These are phyloP conservation scores for Naganishia onofrii DNA, from an alignment of 768 basidiomycete species.

Conservation along the genomic window DNA sequence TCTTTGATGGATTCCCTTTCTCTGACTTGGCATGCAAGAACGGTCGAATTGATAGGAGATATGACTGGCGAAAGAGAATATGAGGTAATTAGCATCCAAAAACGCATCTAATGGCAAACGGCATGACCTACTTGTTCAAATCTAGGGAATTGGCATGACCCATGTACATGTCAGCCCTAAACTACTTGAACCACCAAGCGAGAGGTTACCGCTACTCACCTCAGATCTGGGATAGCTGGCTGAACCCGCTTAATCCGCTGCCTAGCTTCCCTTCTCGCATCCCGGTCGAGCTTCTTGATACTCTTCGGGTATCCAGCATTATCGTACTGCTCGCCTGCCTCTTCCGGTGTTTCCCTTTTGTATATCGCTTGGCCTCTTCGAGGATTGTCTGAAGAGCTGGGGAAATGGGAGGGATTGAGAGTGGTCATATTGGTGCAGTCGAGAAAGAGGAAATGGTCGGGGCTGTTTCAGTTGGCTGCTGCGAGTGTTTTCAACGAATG, in stretches of 20 bases:
- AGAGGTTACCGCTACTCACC: constrained; percentile 14
- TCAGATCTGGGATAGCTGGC: constrained; percentile 46
- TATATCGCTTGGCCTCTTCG: constrained; percentile 45
- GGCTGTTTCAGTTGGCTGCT: background rate
- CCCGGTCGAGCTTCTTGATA: constrained; percentile 21
- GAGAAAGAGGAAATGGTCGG: background rate
- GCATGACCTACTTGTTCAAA: constrained; percentile 47
- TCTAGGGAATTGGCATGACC: constrained; percentile 14
- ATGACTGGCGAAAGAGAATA: constrained; percentile 40
- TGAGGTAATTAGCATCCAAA: background rate
- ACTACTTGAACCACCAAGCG: background rate
- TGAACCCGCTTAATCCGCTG: constrained; percentile 33
- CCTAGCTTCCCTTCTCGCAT: constrained; percentile 18
- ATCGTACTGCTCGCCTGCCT: constrained; percentile 22
- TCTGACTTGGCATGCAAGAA: constrained; percentile 42
- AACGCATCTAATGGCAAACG: background rate
- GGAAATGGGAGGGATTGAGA: constrained; percentile 47
- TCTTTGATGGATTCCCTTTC: constrained; percentile 30
- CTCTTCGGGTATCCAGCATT: constrained; percentile 19
- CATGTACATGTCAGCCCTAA: background rate
- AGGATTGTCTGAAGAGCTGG: constrained; percentile 33
- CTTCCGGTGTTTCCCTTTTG: constrained; percentile 22
- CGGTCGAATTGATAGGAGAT: constrained; percentile 49
- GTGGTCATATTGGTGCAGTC: constrained; percentile 41
- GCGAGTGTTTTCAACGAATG: too few species aligned